Percentiles rank a stretch among this genome's conserved stretches.
These are phyloP conservation scores for Lyophyllum semitale DNA, from an alignment of 768 basidiomycete genomes.

Conservation along the genomic window DNA sequence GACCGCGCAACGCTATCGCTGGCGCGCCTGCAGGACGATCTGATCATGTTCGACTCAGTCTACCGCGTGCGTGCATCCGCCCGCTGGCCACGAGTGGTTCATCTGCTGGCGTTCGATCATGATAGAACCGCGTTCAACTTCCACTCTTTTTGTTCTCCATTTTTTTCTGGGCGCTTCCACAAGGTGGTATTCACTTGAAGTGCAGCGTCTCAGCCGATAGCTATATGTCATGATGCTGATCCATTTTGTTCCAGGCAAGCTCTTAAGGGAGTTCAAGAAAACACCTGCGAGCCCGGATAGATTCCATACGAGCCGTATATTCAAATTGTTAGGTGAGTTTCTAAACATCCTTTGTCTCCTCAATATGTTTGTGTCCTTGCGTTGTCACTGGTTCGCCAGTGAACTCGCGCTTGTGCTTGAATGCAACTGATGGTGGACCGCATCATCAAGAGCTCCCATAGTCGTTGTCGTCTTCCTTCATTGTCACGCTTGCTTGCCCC, in stretches of 20 bases:
- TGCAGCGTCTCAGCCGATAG: too few relatives aligned
- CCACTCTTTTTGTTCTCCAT: not conserved
- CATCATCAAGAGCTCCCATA: too few relatives aligned
- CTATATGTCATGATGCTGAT: not conserved
- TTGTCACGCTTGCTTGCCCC: too few relatives aligned
- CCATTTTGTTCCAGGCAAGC: constrained; percentile 30
- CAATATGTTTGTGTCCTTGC: too few relatives aligned
- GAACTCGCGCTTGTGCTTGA: too few relatives aligned
- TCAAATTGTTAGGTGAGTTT: constrained; percentile 85
- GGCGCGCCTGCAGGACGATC: constrained; percentile 66
- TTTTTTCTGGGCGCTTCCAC: too few relatives aligned
- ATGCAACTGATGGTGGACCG: too few relatives aligned
- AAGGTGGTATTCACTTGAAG: not conserved
- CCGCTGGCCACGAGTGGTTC: constrained; percentile 85
- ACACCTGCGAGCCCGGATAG: too few relatives aligned
- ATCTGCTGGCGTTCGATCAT: constrained; percentile 83
- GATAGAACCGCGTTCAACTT: constrained; percentile 57
- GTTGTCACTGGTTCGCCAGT: not conserved
- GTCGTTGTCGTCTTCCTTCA: too few relatives aligned
- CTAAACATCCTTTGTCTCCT: not conserved
- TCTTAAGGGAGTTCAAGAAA: constrained; percentile 70
- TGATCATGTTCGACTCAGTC: constrained; percentile 86
- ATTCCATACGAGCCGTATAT: constrained; percentile 88
- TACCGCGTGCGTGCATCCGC: constrained; percentile 83
- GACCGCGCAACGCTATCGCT: constrained; percentile 64